Evolutionary conservation across 352 stramenopile genomes (phyloP).

Genomic region (Globisporangium viniferum): DNA sequence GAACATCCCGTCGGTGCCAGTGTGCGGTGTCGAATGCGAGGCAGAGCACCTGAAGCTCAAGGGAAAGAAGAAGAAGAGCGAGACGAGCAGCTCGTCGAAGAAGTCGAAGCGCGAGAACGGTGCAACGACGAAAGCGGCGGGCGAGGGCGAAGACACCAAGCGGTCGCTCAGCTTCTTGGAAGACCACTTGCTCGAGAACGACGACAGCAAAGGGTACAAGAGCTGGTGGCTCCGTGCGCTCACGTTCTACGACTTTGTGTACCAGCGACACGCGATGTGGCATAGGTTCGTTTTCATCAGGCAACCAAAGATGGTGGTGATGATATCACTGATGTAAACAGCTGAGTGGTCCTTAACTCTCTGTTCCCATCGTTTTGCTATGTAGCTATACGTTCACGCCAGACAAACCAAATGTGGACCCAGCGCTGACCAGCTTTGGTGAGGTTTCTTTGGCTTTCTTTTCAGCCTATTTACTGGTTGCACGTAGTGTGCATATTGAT

Average conservation of each 20-base stretch:
- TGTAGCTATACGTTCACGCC: conserved; percentile 70
- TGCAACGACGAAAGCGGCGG: neutral
- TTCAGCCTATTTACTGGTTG: neutral
- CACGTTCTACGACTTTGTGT: conserved; percentile 84
- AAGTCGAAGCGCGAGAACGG: neutral
- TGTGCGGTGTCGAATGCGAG: conserved; percentile 74
- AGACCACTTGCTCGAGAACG: conserved; percentile 68
- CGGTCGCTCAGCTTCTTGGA: conserved; percentile 71
- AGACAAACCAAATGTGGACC: conserved; percentile 64
- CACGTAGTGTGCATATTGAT: neutral
- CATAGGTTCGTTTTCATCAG: conserved; percentile 34
- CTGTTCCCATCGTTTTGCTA: neutral
- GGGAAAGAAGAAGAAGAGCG: conserved; percentile 22
- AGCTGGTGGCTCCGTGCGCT: conserved; percentile 83
- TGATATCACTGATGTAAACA: neutral
- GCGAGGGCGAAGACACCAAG: neutral
- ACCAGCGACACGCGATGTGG: conserved; percentile 85
- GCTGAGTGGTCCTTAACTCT: neutral
- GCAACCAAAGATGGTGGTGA: neutral
- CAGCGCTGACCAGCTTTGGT: conserved; percentile 74
- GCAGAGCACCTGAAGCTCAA: conserved; percentile 31
- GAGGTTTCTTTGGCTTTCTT: conserved; percentile 14
- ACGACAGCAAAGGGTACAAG: conserved; percentile 76
- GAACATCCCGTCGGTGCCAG: conserved; percentile 42
- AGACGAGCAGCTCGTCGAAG: conserved; percentile 22